phyloP scores from a whole-genome alignment of 495 filamentous ascomycete species.

The Aspergillus cristatus region DNA sequence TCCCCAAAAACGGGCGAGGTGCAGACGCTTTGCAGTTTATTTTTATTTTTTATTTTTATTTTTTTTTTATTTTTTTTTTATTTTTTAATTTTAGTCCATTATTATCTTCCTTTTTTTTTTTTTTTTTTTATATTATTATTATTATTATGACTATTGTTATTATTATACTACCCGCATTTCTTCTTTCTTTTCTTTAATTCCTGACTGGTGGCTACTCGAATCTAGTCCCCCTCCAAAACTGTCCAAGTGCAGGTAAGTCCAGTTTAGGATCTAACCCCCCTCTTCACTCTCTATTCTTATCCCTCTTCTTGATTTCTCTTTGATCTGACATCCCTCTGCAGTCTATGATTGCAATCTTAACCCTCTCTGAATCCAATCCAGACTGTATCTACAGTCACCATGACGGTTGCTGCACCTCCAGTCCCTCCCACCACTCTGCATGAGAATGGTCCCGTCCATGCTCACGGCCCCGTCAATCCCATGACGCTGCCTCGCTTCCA shows the following conservation, averaged over 20 bases:
- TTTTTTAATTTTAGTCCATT: not conserved
- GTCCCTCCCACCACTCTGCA: constrained; percentile 28
- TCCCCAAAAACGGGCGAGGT: no score
- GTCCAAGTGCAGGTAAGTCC: no score
- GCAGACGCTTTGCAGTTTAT: not conserved
- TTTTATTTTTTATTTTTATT: not conserved
- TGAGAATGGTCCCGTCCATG: constrained; percentile 20
- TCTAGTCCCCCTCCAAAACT: no score
- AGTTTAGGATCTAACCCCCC: not conserved
- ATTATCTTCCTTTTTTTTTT: constrained; percentile 5
- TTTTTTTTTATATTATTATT: constrained; percentile 7
- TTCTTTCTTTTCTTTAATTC: constrained; percentile 6
- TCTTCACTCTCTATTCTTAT: not conserved
- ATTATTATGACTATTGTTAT: no score
- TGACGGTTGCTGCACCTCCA: constrained; percentile 34
- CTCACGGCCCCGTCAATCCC: constrained; percentile 16
- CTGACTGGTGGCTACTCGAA: no score
- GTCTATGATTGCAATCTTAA: not conserved
- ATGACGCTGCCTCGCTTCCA: constrained; percentile 35
- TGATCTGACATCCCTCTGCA: constrained; percentile 3
- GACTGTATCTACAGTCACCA: constrained; percentile 8
- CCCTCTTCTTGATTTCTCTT: constrained; percentile 7
- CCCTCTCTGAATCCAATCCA: not conserved
- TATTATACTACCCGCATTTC: no score
- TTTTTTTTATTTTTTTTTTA: no score